These are phyloP conservation scores for Lichtheimia ramosa DNA, from an alignment of 371 early-diverging fungal species.

Conservation along the genomic window DNA sequence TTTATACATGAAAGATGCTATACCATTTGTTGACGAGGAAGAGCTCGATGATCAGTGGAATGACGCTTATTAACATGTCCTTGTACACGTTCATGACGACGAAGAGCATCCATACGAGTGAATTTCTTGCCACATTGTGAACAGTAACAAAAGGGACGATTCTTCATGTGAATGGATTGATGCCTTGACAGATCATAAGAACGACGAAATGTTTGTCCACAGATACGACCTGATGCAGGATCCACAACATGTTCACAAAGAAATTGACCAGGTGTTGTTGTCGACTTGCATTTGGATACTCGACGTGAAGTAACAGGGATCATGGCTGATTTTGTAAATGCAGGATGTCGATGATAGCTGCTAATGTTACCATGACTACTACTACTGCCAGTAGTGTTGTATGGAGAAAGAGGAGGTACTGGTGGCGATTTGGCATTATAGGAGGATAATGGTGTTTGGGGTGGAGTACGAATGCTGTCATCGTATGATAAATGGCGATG, in stretches of 20 bases:
- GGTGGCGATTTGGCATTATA: background rate
- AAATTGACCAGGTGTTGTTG: slow-evolving; percentile 8
- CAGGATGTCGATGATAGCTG: too few relatives aligned
- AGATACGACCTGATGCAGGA: slow-evolving; percentile 16
- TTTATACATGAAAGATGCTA: too few relatives aligned
- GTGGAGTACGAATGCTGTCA: slow-evolving; percentile 17
- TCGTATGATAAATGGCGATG: too few relatives aligned
- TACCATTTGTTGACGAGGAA: too few relatives aligned
- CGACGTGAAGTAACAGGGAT: too few relatives aligned
- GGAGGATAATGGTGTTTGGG: slow-evolving; percentile 5
- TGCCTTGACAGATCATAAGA: slow-evolving; percentile 36
- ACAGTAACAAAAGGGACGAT: slow-evolving; percentile 33
- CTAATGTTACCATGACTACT: too few relatives aligned
- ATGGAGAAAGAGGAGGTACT: background rate
- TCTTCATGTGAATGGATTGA: slow-evolving; percentile 35
- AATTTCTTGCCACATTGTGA: slow-evolving; percentile 33
- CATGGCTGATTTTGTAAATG: background rate
- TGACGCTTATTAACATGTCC: slow-evolving; percentile 15
- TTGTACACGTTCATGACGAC: slow-evolving; percentile 39
- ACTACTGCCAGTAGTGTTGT: too few relatives aligned
- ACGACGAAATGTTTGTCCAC: slow-evolving; percentile 33
- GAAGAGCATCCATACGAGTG: slow-evolving; percentile 38
- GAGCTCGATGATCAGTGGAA: too few relatives aligned
- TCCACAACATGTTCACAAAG: slow-evolving; percentile 27
- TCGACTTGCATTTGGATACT: too few relatives aligned